These are phyloP conservation scores for Camelina sativa DNA, from an alignment of 345 rosid species.

Conservation along the genomic window DNA sequence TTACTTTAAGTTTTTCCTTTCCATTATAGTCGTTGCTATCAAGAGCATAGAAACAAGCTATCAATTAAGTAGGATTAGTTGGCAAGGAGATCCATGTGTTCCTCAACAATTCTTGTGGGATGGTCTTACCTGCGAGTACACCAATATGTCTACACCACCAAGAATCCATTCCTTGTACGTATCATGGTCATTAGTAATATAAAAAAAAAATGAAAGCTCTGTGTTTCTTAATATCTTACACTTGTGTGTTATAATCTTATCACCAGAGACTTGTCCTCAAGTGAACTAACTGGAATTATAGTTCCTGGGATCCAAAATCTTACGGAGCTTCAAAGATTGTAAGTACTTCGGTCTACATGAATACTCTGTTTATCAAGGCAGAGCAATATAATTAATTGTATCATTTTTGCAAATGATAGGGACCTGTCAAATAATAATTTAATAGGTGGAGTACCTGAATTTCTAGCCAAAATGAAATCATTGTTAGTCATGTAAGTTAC, in stretches of 20 bases:
- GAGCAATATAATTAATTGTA: background rate
- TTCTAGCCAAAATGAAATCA: constrained; percentile 52
- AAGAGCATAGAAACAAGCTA: constrained; percentile 47
- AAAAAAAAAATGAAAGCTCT: background rate
- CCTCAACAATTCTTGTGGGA: constrained; percentile 56
- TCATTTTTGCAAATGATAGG: constrained; percentile 40
- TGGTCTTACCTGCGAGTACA: constrained; percentile 52
- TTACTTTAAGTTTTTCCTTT: background rate
- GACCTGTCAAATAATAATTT: constrained; percentile 63
- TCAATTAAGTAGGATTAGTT: constrained; percentile 43
- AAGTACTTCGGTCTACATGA: constrained; percentile 28
- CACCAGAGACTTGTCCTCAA: constrained; percentile 49
- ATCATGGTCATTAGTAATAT: background rate
- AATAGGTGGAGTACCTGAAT: constrained; percentile 53
- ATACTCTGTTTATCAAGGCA: constrained; percentile 21
- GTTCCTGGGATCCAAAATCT: constrained; percentile 43
- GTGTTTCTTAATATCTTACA: background rate
- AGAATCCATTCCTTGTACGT: constrained; percentile 45
- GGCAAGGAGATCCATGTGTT: constrained; percentile 78
- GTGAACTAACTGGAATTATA: constrained; percentile 49
- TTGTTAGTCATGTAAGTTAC: constrained; percentile 57
- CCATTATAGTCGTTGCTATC: constrained; percentile 48
- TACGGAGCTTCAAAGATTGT: constrained; percentile 49
- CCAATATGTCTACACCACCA: constrained; percentile 38
- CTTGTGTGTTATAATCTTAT: constrained; percentile 20